Evolutionary conservation across 2,329 filamentous ascomycete species (phyloP).

Genomic region (Lithohypha guttulata): DNA sequence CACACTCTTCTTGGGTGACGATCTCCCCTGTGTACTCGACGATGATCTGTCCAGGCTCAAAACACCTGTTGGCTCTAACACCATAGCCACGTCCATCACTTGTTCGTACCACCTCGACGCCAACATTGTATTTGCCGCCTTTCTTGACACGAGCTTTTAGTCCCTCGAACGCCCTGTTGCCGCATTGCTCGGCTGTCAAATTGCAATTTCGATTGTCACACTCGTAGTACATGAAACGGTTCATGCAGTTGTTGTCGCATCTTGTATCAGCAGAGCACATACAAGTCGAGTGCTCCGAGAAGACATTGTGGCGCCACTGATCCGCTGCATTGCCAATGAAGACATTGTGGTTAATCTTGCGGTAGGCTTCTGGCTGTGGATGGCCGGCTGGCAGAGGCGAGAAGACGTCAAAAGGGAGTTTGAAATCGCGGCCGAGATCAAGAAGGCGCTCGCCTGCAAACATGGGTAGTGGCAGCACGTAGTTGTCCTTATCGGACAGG

Average conservation of each 20-base stretch:
- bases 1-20: slow-evolving; percentile 87
- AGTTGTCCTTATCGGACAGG: slow-evolving; percentile 37
- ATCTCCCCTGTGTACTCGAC: slow-evolving; percentile 98
- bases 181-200: slow-evolving; percentile 60
- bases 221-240: slow-evolving; percentile 94
- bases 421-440: slow-evolving; percentile 67
- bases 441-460: slow-evolving; percentile 64
- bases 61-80: slow-evolving; percentile 79
- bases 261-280: slow-evolving; percentile 67
- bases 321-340: slow-evolving; percentile 76
- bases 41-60: slow-evolving; percentile 84
- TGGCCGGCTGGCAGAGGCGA: slow-evolving; percentile 75
- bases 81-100: slow-evolving; percentile 79
- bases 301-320: slow-evolving; percentile 69
- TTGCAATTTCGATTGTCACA: slow-evolving; percentile 86
- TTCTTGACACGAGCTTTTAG: slow-evolving; percentile 63
- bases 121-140: slow-evolving; percentile 79
- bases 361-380: slow-evolving; percentile 87
- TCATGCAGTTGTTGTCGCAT: slow-evolving; percentile 84
- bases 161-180: slow-evolving; percentile 78
- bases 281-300: slow-evolving; percentile 65
- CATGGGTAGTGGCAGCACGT: slow-evolving; percentile 62
- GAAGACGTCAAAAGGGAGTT: slow-evolving; percentile 81
- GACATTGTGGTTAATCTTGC: slow-evolving; percentile 82
- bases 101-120: slow-evolving; percentile 92